Percentiles rank a stretch among this genome's conserved stretches.
These are phyloP conservation scores for Curvularia sp. DNA, from an alignment of 2,329 filamentous ascomycete genomes.

Conservation along the genomic window DNA sequence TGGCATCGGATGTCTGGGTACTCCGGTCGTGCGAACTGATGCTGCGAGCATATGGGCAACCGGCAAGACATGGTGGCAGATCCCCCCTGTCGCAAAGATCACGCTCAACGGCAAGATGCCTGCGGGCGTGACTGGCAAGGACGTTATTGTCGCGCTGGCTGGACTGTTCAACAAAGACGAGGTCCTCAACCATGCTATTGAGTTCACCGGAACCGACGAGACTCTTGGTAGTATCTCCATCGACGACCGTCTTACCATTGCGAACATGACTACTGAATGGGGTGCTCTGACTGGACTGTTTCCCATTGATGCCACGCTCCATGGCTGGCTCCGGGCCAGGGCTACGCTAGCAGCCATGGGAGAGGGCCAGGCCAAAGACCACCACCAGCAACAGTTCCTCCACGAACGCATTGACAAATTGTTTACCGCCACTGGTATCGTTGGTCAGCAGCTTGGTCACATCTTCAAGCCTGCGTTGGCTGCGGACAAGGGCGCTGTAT, in stretches of 20 bases:
- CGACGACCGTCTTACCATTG: constrained; percentile 75
- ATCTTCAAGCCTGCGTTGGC: constrained; percentile 64
- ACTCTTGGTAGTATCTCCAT: constrained; percentile 76
- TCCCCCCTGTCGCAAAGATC: constrained; percentile 83
- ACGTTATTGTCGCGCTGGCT: constrained; percentile 89
- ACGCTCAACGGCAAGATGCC: constrained; percentile 79
- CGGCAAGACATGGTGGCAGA: constrained; percentile 83
- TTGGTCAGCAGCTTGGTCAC: constrained; percentile 45
- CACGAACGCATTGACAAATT: constrained; percentile 78
- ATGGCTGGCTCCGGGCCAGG: constrained; percentile 77
- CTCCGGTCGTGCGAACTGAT: constrained; percentile 84
- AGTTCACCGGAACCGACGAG: constrained; percentile 82
- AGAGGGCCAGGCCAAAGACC: constrained; percentile 55
- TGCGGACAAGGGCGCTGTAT: constrained; percentile 79
- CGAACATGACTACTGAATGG: constrained; percentile 86
- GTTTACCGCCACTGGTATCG: constrained; percentile 55
- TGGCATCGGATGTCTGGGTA: constrained; percentile 77
- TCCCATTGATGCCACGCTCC: constrained; percentile 76
- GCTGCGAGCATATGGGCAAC: constrained; percentile 88
- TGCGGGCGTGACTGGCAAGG: constrained; percentile 85
- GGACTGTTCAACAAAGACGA: constrained; percentile 86
- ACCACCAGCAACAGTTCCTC: constrained; percentile 68
- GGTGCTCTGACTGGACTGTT: constrained; percentile 77
- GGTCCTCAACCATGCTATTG: constrained; percentile 88
- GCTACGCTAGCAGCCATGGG: constrained; percentile 74